A percentile compares a stretch with the other conserved stretches of the same genome.
phyloP scores from a whole-genome alignment of 805 yeast genomes.

The Spathaspora arborariae region DNA sequence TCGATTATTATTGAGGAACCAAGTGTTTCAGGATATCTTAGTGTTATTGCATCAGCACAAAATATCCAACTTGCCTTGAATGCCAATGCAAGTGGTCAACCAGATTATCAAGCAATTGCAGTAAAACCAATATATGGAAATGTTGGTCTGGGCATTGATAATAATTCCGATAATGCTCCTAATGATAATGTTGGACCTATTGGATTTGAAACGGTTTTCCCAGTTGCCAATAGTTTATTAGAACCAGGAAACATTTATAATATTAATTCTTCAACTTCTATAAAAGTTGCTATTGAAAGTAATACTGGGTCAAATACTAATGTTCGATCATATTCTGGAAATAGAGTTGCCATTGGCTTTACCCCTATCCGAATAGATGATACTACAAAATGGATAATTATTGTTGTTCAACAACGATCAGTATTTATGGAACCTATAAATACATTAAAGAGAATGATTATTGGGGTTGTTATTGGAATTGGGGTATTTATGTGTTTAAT shows the following conservation, averaged over 20 bases:
- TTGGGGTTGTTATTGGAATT: conserved; percentile 75
- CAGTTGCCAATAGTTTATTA: conserved; percentile 12
- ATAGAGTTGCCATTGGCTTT: conserved; percentile 33
- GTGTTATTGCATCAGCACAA: conserved; percentile 44
- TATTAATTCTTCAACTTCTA: conserved; percentile 24
- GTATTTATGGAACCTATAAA: conserved; percentile 62
- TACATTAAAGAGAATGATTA: conserved; percentile 61
- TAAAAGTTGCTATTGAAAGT: conserved; percentile 23
- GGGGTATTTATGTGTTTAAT: conserved; percentile 69
- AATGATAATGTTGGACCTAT: conserved; percentile 40
- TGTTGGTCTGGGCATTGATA: conserved; percentile 11
- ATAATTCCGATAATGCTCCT: conserved; percentile 31
- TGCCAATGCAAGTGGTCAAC: conserved; percentile 13
- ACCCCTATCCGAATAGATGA: conserved; percentile 24
- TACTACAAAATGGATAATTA: conserved; percentile 62
- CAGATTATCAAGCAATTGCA: conserved; percentile 17
- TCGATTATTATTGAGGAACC: conserved; percentile 58
- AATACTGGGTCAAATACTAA: conserved; percentile 27
- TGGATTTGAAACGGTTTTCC: conserved; percentile 35
- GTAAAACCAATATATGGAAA: conserved; percentile 29
- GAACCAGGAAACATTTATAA: conserved; percentile 21
- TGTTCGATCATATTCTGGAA: conserved; percentile 18
- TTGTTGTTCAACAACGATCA: conserved; percentile 59
- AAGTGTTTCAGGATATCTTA: conserved; percentile 64
- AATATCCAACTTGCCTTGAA: conserved; percentile 28